Evolutionary conservation across 495 filamentous ascomycete species (phyloP).

Genomic region (Daldinia caldariorum): DNA sequence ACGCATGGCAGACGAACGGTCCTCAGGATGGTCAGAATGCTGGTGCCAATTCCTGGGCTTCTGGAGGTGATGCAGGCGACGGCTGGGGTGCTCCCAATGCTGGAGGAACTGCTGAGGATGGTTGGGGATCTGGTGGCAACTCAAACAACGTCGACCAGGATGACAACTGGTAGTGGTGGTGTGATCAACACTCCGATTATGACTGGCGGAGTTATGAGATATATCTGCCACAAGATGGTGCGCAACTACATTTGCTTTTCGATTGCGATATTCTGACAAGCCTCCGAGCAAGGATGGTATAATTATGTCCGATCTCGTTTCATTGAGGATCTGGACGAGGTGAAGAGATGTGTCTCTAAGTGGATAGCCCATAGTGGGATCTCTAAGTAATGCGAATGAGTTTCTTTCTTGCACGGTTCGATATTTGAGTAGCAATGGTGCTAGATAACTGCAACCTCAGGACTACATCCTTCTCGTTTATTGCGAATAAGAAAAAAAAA

Average conservation of each 20-base stretch:
- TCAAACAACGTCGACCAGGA: not conserved
- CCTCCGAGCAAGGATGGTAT: not conserved
- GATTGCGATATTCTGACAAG: not conserved
- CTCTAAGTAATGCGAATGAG: constrained; percentile 1
- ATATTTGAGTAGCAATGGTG: not conserved
- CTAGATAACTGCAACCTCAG: too few species aligned
- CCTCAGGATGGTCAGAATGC: constrained; percentile 1
- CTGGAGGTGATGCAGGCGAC: constrained; percentile 8
- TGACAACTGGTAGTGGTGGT: not conserved
- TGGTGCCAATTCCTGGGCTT: constrained; percentile 6
- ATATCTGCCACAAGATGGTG: not conserved
- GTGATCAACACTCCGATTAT: not conserved
- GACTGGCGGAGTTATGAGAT: not conserved
- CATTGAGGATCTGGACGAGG: not conserved
- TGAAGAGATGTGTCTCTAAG: not conserved
- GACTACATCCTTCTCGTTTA: too few species aligned
- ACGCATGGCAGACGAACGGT: not conserved
- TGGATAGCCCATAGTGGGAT: not conserved
- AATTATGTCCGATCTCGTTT: not conserved
- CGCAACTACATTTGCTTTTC: not conserved
- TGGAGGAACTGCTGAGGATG: not conserved
- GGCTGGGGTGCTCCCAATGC: constrained; percentile 7
- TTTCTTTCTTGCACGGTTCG: not conserved
- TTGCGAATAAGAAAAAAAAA: too few species aligned
- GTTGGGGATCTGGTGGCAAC: constrained; percentile 3